A percentile compares a stretch with the other conserved stretches of the same genome.
These are phyloP conservation scores for Hemerocallis citrina DNA, from an alignment of 106 monocot species.

Conservation along the genomic window DNA sequence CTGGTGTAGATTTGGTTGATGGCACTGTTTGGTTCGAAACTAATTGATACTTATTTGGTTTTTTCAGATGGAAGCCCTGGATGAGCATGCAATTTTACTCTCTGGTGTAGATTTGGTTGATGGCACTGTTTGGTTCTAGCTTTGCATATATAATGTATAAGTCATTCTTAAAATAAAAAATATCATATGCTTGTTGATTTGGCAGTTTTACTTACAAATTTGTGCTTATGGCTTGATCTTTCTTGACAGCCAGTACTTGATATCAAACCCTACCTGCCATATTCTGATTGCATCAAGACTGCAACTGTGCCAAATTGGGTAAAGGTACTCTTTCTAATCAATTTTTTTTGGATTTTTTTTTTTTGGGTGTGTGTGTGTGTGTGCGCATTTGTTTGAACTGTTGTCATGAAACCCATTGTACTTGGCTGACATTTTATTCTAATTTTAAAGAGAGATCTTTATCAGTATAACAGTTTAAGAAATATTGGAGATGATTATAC, in stretches of 20 bases:
- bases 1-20: slow-evolving; percentile 96
- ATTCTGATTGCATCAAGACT: slow-evolving; percentile 66
- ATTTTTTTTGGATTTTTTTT: too few species aligned
- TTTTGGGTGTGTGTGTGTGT: too few species aligned
- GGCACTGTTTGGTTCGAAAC: too few species aligned
- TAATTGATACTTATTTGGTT: too few species aligned
- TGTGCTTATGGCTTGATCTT: slow-evolving; percentile 24
- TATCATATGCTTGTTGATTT: slow-evolving; percentile 9
- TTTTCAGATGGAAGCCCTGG: slow-evolving; percentile 71
- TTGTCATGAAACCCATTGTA: too few species aligned
- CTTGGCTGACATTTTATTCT: too few species aligned
- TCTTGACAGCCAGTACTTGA: slow-evolving; percentile 88
- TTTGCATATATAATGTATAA: background rate
- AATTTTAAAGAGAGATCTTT: too few species aligned
- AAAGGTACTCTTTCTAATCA: too few species aligned
- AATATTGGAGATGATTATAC: too few species aligned
- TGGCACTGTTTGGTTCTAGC: slow-evolving; percentile 57
- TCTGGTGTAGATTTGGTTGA: slow-evolving; percentile 97
- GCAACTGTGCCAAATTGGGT: slow-evolving; percentile 74
- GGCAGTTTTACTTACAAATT: slow-evolving; percentile 24
- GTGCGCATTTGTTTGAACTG: too few species aligned
- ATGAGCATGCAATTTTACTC: slow-evolving; percentile 62
- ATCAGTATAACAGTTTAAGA: too few species aligned
- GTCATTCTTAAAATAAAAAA: background rate
- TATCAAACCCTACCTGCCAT: slow-evolving; percentile 93